A percentile compares a stretch with the other conserved stretches of the same genome.
Conservation (phyloP, 1,284 basidiomycete genomes). For the Polyporus tsugae region DNA sequence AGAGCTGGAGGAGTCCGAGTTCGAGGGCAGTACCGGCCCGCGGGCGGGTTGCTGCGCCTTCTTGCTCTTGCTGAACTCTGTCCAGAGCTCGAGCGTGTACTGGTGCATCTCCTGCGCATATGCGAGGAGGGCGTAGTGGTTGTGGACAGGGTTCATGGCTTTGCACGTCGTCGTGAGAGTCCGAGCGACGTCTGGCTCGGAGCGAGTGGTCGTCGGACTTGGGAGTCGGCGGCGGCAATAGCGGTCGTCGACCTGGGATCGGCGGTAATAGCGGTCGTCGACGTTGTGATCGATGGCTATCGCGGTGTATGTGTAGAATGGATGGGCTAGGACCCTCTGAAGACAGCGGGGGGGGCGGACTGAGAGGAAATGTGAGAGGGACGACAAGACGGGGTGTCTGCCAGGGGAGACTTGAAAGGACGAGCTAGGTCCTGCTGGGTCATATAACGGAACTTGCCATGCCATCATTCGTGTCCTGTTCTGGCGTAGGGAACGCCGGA, state of each 20-base stretch:
- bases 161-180: not conserved
- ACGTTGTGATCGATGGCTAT: not conserved
- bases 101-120: slow-evolving; percentile 44
- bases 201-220: not conserved
- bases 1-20: not conserved
- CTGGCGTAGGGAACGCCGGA: slow-evolving; percentile 1
- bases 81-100: slow-evolving; percentile 42
- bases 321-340: not conserved
- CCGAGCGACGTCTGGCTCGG: not conserved
- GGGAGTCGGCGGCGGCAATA: too few species aligned
- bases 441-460: slow-evolving; percentile 4
- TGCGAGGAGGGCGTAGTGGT: slow-evolving; percentile 48
- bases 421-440: not conserved
- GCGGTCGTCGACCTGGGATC: not conserved
- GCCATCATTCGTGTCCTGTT: not conserved
- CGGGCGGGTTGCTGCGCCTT: slow-evolving; percentile 23
- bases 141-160: slow-evolving; percentile 12
- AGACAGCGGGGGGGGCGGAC: not conserved
- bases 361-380: not conserved
- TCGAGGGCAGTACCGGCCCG: not conserved
- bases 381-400: slow-evolving; percentile 2
- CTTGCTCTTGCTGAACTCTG: slow-evolving; percentile 32
- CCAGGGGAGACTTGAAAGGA: not conserved
- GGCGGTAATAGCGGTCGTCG: slow-evolving; percentile 1
- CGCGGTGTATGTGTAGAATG: not conserved